A percentile compares a stretch with the other conserved stretches of the same genome.
Evolutionary conservation across 2,329 filamentous ascomycete genomes (phyloP).

Genomic region (Exophiala oligosperma): DNA sequence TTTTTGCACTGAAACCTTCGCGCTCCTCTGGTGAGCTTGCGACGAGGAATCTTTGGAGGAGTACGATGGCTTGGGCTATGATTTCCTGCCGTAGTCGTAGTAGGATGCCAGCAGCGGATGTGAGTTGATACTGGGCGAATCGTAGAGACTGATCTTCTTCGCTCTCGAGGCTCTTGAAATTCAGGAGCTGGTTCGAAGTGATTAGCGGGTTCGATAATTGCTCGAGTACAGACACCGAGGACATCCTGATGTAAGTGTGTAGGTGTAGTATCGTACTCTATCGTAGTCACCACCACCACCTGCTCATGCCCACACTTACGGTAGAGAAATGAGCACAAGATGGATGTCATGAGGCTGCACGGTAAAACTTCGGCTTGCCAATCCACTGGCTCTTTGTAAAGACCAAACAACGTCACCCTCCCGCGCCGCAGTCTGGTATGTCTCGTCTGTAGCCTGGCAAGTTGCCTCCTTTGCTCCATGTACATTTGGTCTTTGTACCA

Average conservation of each 20-base stretch:
- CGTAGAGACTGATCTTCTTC: constrained; percentile 46
- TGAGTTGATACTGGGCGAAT: constrained; percentile 46
- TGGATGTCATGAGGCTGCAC: too few species aligned
- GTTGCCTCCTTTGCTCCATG: too few species aligned
- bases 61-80: constrained; percentile 79
- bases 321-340: too few species aligned
- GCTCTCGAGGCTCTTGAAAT: constrained; percentile 23
- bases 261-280: too few species aligned
- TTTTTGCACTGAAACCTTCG: constrained; percentile 49
- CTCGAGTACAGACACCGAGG: constrained; percentile 13
- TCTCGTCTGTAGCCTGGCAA: too few species aligned
- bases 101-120: constrained; percentile 61
- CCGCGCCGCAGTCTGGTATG: too few species aligned
- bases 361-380: too few species aligned
- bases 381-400: too few species aligned
- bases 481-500: too few species aligned
- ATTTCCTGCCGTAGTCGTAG: constrained; percentile 82
- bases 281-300: too few species aligned
- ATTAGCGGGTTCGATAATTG: constrained; percentile 44
- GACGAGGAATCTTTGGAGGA: constrained; percentile 65
- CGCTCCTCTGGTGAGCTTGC: constrained; percentile 16
- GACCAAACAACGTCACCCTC: too few species aligned
- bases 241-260: constrained; percentile 7
- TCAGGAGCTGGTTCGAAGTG: constrained; percentile 45
- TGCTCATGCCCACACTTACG: too few species aligned